Base-by-base conservation (phyloP, 768 basidiomycete genomes). In the Pulveroboletus ravenelii region DNA sequence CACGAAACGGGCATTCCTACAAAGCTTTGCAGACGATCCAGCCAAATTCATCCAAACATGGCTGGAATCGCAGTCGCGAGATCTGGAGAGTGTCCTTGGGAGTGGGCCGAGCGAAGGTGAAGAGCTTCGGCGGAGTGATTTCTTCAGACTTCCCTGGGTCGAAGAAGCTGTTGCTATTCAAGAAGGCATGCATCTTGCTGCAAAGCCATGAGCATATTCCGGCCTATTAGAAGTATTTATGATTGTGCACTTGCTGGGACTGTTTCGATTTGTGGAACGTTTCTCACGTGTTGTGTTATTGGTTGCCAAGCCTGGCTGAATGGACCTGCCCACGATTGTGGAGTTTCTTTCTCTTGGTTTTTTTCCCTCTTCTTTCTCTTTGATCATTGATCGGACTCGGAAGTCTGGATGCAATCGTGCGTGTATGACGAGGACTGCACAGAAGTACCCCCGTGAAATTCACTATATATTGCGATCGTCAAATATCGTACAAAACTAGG, bases 131-230 rank as follows among this genome's bases (percentile, higher is more conserved):
- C 72, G 91, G 45, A 93, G 89, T 62, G 93, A 96, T 65, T 88
- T 93, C 71, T 97, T 96, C 78, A 76, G 78, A 54, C 68, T 95
- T 62, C 89, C 92, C 5, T 97, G 93, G 93, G 92, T 96, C 12
- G 85, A 88, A 58, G 82, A 83, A 74, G 92, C 91, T 6, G 84
- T 93, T 45, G 84, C 87, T 8, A 80, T 94, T 17, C 87, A 91
- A 58, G 91, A 94, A 58, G 89, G 90, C 0, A 72, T 84, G 64
- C 78, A 88, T 32, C 66, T 89, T 47, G 85, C 85, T 12, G 68
- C 77, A 68, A 64, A 76, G 70, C 70, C 71, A 54, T 76, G 57
- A 51, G 1, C 10, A 20, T 40, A 29, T 20, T 47, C 18, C 15
- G 20, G 23, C 2, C 20, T 46, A 3, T 14, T 43, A 14, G 7